Evolutionary conservation across 352 stramenopile genomes (phyloP).

Genomic region (Pythium scleroteichum): DNA sequence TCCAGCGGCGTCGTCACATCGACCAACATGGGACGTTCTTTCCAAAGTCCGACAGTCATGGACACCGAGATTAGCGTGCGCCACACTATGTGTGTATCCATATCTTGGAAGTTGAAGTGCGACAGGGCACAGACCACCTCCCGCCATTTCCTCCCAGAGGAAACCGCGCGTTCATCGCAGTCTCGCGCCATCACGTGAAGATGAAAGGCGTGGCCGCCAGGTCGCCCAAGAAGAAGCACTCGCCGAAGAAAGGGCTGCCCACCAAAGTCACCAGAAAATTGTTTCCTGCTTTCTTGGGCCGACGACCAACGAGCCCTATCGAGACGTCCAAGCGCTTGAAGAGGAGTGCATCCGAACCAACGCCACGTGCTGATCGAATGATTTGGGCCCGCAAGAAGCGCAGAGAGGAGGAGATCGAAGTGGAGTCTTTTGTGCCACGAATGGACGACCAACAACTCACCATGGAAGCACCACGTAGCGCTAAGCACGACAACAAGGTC

Average conservation of each 20-base stretch:
- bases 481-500: too few species aligned
- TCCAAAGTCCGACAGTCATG: too few species aligned
- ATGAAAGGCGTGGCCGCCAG: background rate
- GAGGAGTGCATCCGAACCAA: background rate
- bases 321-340: background rate
- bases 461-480: too few species aligned
- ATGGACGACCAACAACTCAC: too few species aligned
- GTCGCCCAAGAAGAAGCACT: constrained; percentile 8
- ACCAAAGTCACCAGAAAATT: too few species aligned
- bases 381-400: background rate
- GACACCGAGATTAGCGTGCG: constrained; percentile 2
- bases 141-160: too few species aligned
- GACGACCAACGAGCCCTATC: background rate
- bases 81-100: constrained; percentile 6
- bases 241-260: constrained; percentile 15
- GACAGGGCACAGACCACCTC: constrained; percentile 11
- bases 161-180: too few species aligned
- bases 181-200: too few species aligned
- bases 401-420: background rate
- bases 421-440: too few species aligned
- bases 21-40: too few species aligned
- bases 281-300: too few species aligned
- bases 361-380: background rate
- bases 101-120: constrained; percentile 31
- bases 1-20: too few species aligned